Base-by-base conservation (phyloP, 106 monocot species). In the Chionographis japonica region DNA sequence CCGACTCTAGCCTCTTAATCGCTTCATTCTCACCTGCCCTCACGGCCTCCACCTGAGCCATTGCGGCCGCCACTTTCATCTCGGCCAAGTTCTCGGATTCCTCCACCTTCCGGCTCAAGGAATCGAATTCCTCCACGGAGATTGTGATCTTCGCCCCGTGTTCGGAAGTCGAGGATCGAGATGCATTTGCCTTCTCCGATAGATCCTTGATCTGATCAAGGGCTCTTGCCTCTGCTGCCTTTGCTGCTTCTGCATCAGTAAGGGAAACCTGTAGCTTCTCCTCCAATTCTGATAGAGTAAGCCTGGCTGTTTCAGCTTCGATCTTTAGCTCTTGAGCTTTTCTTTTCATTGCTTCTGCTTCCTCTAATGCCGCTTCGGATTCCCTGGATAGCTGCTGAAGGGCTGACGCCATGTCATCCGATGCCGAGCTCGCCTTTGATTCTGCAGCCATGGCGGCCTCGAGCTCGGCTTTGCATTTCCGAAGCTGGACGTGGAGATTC, bases 41-140 rank as follows among this genome's bases (percentile, higher is more conserved):
- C 10, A 81, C 77, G 13, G 81, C 73, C 38, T 81, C 81, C 15
- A 62, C 81, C 68, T 77, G 61, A 40, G 81, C 75, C 76, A 64
- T 36, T 43, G 76, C 66, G 17, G 76, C 77, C 56, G 76, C 76
- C 12, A 73, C 72, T 60, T 76, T 76, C 76, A 81, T 76, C n/a
- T 81, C 67, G 51, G 77, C 51, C 63, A 81, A n/a, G 15, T 65
- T 62, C 58, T 70, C 65, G 2, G 60, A 81, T 39, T 75, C 75
- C 60, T 71, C 71, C 27, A 72, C 71, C 61, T 76, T 81, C n/a
- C 81, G 56, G 54, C 66, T 75, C 50, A 81, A 51, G 14, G 71
- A 76, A 6, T 81, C 72, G 17, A 50, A 62, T 27, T 81, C 81
- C 39, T 81, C 67, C 20, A 6, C 20, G 7, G 75, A 71, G 9